Evolutionary conservation across 371 early-diverging fungal species (phyloP), one percentile per base, ranked within the genome.

Genomic region (Mucor saturninus): DNA sequence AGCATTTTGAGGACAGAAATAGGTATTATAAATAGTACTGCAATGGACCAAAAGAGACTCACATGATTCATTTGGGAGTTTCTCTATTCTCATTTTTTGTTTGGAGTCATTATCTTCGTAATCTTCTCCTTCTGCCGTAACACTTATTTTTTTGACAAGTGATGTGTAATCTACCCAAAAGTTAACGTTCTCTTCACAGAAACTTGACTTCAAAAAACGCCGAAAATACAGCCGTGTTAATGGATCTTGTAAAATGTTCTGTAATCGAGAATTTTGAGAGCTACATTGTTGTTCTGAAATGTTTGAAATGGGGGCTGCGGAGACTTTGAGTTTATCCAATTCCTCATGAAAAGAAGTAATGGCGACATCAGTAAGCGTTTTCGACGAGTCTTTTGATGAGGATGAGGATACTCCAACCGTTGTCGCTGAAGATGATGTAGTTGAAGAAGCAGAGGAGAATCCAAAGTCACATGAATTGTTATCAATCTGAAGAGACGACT

Each of bases 101-200:
- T 14, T 30, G 28, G 8, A 26, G 38, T 46, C 46, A 5, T 21
- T 46, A 3, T 46, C 46, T 46, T 46, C 46, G 7, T 69, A 67
- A 8, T 53, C 58, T 37, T 59, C 65, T 15, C 51, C 57, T 15
- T 53, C 61, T 49, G 38, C n/a, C 13, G 58, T 56, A 26, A 49
- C 58, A 29, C 54, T 55, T 30, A 58, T 29, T 50, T 71, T 70
- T 57, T 70, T 69, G 14, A 75, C 56, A 37, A 83, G 49, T 6
- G 70, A 54, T 45, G 59, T 64, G 59, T 74, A 75, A 59, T 89
- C 89, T 4, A 80, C 64, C 76, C 81, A 82, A 42, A 89, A 89
- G 28, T 81, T 72, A 45, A 86, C 69, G 49, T 87, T 89, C 58
- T 89, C 89, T 58, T 85, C 86, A 59, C 87, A 87, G 46, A 85